A percentile compares a stretch with the other conserved stretches of the same genome.
These are phyloP conservation scores for Lichtheimia ornata DNA, from an alignment of 371 early-diverging fungal genomes.

Conservation along the genomic window DNA sequence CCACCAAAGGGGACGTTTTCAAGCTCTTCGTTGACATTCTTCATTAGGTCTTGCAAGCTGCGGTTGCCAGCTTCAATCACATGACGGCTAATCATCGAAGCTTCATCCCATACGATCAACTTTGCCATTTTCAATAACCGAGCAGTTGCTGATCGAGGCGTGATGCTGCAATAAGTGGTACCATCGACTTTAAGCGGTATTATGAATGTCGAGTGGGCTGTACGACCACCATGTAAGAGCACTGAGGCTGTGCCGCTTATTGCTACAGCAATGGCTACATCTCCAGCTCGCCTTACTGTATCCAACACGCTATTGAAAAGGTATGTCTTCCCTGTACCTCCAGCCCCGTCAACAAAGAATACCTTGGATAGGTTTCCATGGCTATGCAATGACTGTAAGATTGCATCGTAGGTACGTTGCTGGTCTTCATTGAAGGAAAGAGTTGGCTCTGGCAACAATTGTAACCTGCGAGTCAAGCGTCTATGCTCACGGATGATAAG, in stretches of 20 bases:
- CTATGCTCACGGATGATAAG: not conserved
- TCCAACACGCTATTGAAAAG: not conserved
- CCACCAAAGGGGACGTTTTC: slow-evolving; percentile 31
- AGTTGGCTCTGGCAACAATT: too few species aligned
- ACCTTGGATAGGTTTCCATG: not conserved
- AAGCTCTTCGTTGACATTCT: slow-evolving; percentile 6
- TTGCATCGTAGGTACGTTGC: not conserved
- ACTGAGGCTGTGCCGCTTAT: not conserved
- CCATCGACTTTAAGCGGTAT: slow-evolving; percentile 7
- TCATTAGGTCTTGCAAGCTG: slow-evolving; percentile 23
- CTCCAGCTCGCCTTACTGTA: not conserved
- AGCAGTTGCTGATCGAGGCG: slow-evolving; percentile 6
- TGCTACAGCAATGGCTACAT: slow-evolving; percentile 1
- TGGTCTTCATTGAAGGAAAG: not conserved
- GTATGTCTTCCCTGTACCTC: slow-evolving; percentile 10
- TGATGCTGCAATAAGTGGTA: slow-evolving; percentile 15
- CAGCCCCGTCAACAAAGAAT: slow-evolving; percentile 16
- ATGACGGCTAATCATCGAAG: slow-evolving; percentile 23
- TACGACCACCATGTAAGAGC: not conserved
- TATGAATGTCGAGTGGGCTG: not conserved
- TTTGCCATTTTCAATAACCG: slow-evolving; percentile 7
- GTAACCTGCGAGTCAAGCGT: not conserved
- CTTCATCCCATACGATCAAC: slow-evolving; percentile 39
- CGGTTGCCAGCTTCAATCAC: slow-evolving; percentile 25
- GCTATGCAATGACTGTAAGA: not conserved